Evolutionary conservation across 345 rosid species (phyloP).

Genomic region (Moricandia arvensis): DNA sequence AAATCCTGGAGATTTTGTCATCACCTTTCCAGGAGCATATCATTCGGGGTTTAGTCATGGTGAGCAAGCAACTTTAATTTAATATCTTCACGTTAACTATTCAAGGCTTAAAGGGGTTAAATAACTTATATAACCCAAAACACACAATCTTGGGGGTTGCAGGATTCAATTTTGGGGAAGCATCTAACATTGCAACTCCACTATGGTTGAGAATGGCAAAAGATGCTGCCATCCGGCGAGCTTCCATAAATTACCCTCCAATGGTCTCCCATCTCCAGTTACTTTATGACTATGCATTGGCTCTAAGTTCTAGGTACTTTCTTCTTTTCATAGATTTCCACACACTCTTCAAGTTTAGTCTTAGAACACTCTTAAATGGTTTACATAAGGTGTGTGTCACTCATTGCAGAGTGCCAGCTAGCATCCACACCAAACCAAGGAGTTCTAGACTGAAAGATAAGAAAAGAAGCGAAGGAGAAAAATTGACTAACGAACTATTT

Average conservation of each 20-base stretch:
- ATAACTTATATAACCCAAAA: background rate
- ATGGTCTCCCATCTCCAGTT: conserved; percentile 99
- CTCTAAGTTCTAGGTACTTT: conserved; percentile 75
- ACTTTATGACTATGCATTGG: conserved; percentile 89
- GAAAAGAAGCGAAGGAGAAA: conserved; percentile 87
- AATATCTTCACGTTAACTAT: background rate
- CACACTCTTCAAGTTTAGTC: background rate
- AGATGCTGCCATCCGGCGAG: conserved; percentile 96
- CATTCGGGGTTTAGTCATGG: conserved; percentile 99
- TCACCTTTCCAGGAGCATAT: conserved; percentile 98
- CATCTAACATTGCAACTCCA: conserved; percentile 96
- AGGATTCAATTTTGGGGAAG: conserved; percentile 98
- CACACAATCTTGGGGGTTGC: conserved; percentile 15
- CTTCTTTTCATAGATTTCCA: background rate
- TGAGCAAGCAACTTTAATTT: conserved; percentile 32
- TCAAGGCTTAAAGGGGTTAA: conserved; percentile 5
- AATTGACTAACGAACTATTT: conserved; percentile 73
- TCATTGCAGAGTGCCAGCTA: conserved; percentile 59
- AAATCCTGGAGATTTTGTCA: conserved; percentile 92
- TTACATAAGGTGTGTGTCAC: conserved; percentile 11
- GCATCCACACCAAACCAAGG: conserved; percentile 61
- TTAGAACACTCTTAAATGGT: background rate
- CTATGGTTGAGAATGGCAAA: conserved; percentile 84
- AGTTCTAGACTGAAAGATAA: conserved; percentile 92
- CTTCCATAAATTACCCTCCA: conserved; percentile 92